Evolutionary conservation across 2,329 filamentous ascomycete species (phyloP).

Genomic region (Diaporthe destruens): DNA sequence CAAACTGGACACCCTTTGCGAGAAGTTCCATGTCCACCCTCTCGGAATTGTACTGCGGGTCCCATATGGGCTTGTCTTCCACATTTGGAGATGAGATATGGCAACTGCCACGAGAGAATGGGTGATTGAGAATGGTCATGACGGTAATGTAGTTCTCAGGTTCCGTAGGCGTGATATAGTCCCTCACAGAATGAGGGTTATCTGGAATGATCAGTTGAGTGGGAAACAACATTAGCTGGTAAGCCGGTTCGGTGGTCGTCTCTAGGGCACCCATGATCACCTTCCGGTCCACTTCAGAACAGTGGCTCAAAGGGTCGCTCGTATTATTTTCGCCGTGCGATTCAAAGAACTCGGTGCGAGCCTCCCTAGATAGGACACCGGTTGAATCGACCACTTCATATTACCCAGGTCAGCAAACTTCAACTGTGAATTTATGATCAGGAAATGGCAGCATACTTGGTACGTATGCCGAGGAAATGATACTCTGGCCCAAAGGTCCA

Average conservation of each 20-base stretch:
- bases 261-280: slow-evolving; percentile 1
- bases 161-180: slow-evolving; percentile 46
- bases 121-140: slow-evolving; percentile 67
- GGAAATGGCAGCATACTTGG: slow-evolving; percentile 10
- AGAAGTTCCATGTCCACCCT: slow-evolving; percentile 60
- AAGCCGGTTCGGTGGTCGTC: slow-evolving; percentile 43
- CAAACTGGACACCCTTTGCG: slow-evolving; percentile 55
- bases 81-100: slow-evolving; percentile 62
- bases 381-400: slow-evolving; percentile 18
- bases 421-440: neutral
- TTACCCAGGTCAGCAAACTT: neutral
- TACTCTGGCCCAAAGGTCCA: slow-evolving; percentile 49
- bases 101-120: slow-evolving; percentile 67
- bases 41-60: slow-evolving; percentile 65
- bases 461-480: slow-evolving; percentile 44
- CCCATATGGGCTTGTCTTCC: slow-evolving; percentile 60
- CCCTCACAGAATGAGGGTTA: slow-evolving; percentile 43
- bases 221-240: slow-evolving; percentile 47
- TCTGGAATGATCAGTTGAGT: slow-evolving; percentile 45
- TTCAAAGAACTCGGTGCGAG: slow-evolving; percentile 19
- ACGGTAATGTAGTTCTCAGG: slow-evolving; percentile 63
- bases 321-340: neutral
- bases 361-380: slow-evolving; percentile 7
- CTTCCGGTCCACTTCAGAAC: neutral
- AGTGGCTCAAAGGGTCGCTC: neutral